phyloP scores from a whole-genome alignment of 2,329 filamentous ascomycete species.

The Mycosphaerelloides madeirae region DNA sequence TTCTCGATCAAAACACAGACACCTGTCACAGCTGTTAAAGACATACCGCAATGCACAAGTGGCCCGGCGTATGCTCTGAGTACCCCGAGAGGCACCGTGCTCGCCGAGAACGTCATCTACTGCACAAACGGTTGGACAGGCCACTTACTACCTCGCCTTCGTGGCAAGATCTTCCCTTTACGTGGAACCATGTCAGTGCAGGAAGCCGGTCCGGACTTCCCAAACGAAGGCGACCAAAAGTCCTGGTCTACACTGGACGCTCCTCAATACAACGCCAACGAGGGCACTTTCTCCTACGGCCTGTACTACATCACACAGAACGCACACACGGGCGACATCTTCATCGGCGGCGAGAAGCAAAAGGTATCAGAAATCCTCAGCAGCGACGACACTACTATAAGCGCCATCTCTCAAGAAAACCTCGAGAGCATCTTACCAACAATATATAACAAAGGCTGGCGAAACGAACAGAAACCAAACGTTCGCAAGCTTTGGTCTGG shows the following conservation, averaged over 20 bases:
- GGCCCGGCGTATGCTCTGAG: conserved; percentile 12
- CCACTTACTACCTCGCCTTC: conserved; percentile 16
- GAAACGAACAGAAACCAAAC: conserved; percentile 6
- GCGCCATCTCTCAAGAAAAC: conserved; percentile 7
- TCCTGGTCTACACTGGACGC: conserved; percentile 16
- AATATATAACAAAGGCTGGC: conserved; percentile 17
- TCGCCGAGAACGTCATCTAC: conserved; percentile 15
- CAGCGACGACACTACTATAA: conserved; percentile 14
- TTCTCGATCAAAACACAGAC: conserved; percentile 18
- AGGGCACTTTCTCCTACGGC: conserved; percentile 15
- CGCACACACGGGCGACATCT: conserved; percentile 15
- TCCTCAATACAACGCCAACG: conserved; percentile 11
- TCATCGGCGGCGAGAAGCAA: conserved; percentile 18
- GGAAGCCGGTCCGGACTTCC: conserved; percentile 7
- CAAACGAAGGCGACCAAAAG: conserved; percentile 10
- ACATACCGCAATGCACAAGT: conserved; percentile 1
- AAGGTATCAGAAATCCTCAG: conserved; percentile 10
- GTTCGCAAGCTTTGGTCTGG: conserved; percentile 17
- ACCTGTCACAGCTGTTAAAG: conserved; percentile 11
- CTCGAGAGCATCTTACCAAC: conserved; percentile 10
- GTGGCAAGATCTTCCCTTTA: conserved; percentile 20
- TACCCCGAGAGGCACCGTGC: conserved; percentile 13
- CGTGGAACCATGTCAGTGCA: conserved; percentile 20
- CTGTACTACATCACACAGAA: conserved; percentile 21
- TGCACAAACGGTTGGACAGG: conserved; percentile 19